Base-by-base conservation (phyloP, 768 basidiomycete genomes). In the Leccinum longicurvipes region DNA sequence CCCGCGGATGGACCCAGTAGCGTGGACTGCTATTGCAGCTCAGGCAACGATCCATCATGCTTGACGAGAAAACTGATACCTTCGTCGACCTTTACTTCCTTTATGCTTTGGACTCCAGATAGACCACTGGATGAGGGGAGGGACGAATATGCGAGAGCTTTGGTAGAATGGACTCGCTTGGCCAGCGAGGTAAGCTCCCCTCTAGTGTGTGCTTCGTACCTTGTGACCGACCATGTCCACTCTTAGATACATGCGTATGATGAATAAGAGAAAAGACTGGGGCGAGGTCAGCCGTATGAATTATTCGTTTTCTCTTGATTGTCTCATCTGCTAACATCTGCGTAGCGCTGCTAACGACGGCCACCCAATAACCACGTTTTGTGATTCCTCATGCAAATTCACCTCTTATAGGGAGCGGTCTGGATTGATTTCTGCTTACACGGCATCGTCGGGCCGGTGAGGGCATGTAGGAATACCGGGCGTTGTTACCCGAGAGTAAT, bases 41-140 rank as follows among this genome's bases (percentile, higher is more conserved):
- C 39, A 10, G 54, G 39, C 15, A 12, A 31, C 3, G 42, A 52
- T 12, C 17, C 47, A 14, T 17, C 17, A 21, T 61, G 64, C 0
- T 50, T 11, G 19, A 66, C 64, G 21, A 75, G 75, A 45, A 69
- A 60, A 11, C 68, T 89, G 54, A 63, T 72, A 7, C 79, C 86
- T 4, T 71, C 73, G 3, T 78, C 80, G 0, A 77, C 75, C 47
- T 93, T 93, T 64, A 74, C 79, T 3, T 82, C 82, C 1, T 82
- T 93, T 60, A 80, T 81, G n/a, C 66, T 93, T 23, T 93, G 91
- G 91, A 77, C 84, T 55, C 79, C 86, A 4, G 91, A 93, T 68
- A 78, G 80, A 21, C 81, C 83, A 0, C 82, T 88, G 1, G 85
- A 91, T 57, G 84, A 83, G 50, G 81, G 78, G 3, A 76, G 72